Conservation (phyloP, 139 green algal genomes). For the Chlorella sp. region DNA sequence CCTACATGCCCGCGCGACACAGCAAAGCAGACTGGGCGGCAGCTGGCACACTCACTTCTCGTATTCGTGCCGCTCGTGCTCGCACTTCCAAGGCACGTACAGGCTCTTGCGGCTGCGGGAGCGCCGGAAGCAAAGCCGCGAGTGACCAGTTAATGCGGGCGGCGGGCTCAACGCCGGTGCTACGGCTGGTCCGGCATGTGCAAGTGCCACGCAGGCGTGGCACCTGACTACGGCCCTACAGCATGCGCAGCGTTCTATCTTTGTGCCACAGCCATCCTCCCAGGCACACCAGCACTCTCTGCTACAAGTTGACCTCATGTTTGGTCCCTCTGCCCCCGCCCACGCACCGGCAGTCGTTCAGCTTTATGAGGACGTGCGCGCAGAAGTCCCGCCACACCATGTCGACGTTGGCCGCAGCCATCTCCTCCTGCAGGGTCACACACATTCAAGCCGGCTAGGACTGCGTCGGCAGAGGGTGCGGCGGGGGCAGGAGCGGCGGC, state of each 20-base stretch:
- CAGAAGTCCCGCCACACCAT: constrained; percentile 89
- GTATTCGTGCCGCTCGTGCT: constrained; percentile 81
- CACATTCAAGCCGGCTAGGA: background rate
- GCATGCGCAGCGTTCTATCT: no score
- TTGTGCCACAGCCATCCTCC: no score
- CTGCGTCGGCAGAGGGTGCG: background rate
- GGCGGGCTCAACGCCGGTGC: no score
- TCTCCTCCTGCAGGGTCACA: constrained; percentile 76
- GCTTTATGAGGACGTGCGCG: constrained; percentile 88
- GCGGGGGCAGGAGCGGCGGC: background rate
- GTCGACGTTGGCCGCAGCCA: constrained; percentile 78
- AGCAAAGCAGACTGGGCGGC: no score
- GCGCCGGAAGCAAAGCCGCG: background rate
- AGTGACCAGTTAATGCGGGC: no score
- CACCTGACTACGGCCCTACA: background rate
- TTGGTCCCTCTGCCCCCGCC: background rate
- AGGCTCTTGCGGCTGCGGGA: constrained; percentile 22
- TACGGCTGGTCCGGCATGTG: background rate
- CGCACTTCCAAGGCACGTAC: constrained; percentile 84
- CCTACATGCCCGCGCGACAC: no score
- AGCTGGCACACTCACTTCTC: constrained; percentile 53
- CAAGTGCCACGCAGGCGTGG: background rate
- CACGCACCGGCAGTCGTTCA: constrained; percentile 85
- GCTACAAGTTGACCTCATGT: no score
- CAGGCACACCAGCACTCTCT: no score